phyloP scores from a whole-genome alignment of 352 stramenopile species.

The Phytophthora sojae region DNA sequence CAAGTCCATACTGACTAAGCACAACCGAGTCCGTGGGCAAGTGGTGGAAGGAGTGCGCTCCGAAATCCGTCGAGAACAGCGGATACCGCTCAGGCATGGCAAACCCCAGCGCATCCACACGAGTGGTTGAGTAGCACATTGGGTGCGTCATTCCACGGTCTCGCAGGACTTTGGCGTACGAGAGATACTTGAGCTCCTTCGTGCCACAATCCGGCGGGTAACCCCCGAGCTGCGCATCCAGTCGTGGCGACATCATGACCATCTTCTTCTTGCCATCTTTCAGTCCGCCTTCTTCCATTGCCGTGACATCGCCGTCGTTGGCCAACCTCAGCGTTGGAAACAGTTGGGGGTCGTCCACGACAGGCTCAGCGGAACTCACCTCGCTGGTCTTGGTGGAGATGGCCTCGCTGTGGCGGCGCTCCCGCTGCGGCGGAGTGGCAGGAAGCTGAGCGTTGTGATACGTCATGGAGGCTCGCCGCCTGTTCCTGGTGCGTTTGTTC shows the following conservation, averaged over 20 bases:
- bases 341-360: slow-evolving; percentile 25
- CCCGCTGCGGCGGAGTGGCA: not conserved
- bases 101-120: slow-evolving; percentile 63
- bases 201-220: slow-evolving; percentile 85
- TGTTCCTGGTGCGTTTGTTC: slow-evolving; percentile 38
- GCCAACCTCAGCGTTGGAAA: slow-evolving; percentile 8
- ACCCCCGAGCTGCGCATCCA: slow-evolving; percentile 70
- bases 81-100: slow-evolving; percentile 65
- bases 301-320: slow-evolving; percentile 20
- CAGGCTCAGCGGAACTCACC: slow-evolving; percentile 29
- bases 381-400: slow-evolving; percentile 34
- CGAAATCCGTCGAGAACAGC: slow-evolving; percentile 71
- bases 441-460: slow-evolving; percentile 11
- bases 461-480: slow-evolving; percentile 21
- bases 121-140: slow-evolving; percentile 74
- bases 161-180: slow-evolving; percentile 77
- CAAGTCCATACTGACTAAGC: slow-evolving; percentile 79
- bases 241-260: slow-evolving; percentile 42
- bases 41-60: slow-evolving; percentile 79
- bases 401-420: slow-evolving; percentile 27
- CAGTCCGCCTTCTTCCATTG: slow-evolving; percentile 31
- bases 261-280: slow-evolving; percentile 22
- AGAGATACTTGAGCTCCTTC: slow-evolving; percentile 78
- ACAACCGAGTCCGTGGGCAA: slow-evolving; percentile 79
- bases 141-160: slow-evolving; percentile 76